Evolutionary conservation across 257 asterid species (phyloP).

Genomic region (Fraxinus pennsylvanica): DNA sequence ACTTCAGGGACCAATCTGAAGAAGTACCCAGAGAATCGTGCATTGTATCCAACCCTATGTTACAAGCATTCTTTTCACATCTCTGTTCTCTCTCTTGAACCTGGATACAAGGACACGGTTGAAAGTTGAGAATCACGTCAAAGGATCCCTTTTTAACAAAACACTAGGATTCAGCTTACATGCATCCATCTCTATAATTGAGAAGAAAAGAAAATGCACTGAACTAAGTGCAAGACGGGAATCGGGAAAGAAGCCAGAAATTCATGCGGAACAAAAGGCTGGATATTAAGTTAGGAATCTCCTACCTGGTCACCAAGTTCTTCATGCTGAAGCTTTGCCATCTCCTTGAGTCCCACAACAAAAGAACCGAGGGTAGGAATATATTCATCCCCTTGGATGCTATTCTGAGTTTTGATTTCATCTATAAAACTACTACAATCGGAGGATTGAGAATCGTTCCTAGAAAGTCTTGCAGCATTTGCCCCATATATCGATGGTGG

Average conservation of each 20-base stretch:
- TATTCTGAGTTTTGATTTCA: conserved; percentile 34
- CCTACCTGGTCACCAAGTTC: conserved; percentile 40
- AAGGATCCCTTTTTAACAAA: background rate
- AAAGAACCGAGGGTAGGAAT: conserved; percentile 53
- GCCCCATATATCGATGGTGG: conserved; percentile 42
- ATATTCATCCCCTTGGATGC: conserved; percentile 39
- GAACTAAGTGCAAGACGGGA: background rate
- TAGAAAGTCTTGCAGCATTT: conserved; percentile 30
- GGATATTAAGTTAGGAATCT: background rate
- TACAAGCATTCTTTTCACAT: conserved; percentile 32
- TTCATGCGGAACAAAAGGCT: background rate
- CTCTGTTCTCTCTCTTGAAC: conserved; percentile 24
- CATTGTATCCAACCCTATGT: conserved; percentile 40
- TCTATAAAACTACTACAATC: conserved; percentile 39
- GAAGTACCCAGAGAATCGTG: conserved; percentile 34
- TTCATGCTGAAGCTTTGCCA: conserved; percentile 47
- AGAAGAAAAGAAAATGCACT: too few species aligned
- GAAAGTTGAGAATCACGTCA: background rate
- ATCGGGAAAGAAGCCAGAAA: background rate
- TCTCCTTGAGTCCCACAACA: conserved; percentile 56
- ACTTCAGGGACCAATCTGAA: conserved; percentile 46
- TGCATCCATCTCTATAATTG: background rate
- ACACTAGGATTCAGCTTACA: background rate
- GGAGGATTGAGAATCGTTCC: conserved; percentile 47
- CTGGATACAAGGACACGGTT: conserved; percentile 22